A percentile compares a stretch with the other conserved stretches of the same genome.
phyloP scores from a whole-genome alignment of 495 filamentous ascomycete genomes.

The Penicillium soppii region DNA sequence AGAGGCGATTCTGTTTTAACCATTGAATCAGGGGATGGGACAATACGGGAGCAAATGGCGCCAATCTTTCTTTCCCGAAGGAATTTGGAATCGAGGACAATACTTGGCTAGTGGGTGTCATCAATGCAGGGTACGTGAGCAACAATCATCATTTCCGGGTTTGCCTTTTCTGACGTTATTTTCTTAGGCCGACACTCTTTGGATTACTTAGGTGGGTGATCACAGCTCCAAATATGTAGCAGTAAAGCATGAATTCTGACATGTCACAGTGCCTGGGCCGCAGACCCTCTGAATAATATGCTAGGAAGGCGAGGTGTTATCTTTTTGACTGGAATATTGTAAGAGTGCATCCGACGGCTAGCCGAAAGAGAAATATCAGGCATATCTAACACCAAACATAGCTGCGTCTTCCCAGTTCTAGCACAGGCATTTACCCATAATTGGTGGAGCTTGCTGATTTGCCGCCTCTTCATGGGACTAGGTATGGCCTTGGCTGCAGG shows the following conservation, averaged over 20 bases:
- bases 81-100: slow-evolving; percentile 58
- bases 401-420: slow-evolving; percentile 53
- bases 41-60: slow-evolving; percentile 67
- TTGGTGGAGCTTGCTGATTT: slow-evolving; percentile 58
- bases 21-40: slow-evolving; percentile 53
- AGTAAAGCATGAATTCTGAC: slow-evolving; percentile 20
- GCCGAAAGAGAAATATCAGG: no score
- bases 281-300: slow-evolving; percentile 54
- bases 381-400: neutral
- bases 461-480: slow-evolving; percentile 54
- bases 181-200: slow-evolving; percentile 11
- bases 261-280: slow-evolving; percentile 51
- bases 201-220: slow-evolving; percentile 5
- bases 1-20: neutral
- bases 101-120: slow-evolving; percentile 57
- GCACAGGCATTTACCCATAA: slow-evolving; percentile 52
- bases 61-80: slow-evolving; percentile 58
- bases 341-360: neutral
- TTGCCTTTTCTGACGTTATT: neutral
- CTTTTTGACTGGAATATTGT: slow-evolving; percentile 56
- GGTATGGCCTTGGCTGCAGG: slow-evolving; percentile 1
- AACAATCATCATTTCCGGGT: neutral
- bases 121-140: slow-evolving; percentile 51
- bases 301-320: slow-evolving; percentile 58
- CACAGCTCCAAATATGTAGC: neutral